Percentiles rank a stretch among this genome's conserved stretches.
These are phyloP conservation scores for Ganoderma multipileum DNA, from an alignment of 1,284 basidiomycete genomes.

Conservation along the genomic window DNA sequence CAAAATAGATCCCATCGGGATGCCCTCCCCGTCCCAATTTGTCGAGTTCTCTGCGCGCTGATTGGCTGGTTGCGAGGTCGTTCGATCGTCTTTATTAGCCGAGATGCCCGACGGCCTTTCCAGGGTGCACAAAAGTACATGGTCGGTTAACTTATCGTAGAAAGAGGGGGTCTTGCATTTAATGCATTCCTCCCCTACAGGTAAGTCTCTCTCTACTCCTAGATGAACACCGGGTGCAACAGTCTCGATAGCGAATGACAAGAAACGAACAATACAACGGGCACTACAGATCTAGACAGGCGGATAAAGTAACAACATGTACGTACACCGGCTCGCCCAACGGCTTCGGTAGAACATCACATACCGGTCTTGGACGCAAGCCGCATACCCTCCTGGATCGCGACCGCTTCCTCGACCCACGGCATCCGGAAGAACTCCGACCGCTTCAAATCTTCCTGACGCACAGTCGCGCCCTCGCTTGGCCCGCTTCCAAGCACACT, in stretches of 20 bases:
- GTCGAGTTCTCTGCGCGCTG: constrained; percentile 8
- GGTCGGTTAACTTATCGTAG: not conserved
- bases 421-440: constrained; percentile 91
- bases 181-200: not conserved
- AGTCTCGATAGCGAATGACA: not conserved
- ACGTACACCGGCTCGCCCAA: not conserved
- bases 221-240: not conserved
- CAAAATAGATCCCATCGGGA: constrained; percentile 33
- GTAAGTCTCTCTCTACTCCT: not conserved
- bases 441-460: constrained; percentile 87
- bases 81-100: constrained; percentile 20
- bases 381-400: constrained; percentile 61
- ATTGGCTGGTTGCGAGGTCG: constrained; percentile 30
- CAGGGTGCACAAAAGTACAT: not conserved
- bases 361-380: constrained; percentile 48
- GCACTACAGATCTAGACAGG: constrained; percentile 5
- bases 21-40: constrained; percentile 26
- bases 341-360: constrained; percentile 13
- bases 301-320: not conserved
- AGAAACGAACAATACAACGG: not conserved
- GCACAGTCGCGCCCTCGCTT: constrained; percentile 79
- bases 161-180: not conserved
- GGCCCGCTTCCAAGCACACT: constrained; percentile 88
- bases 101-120: not conserved
- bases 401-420: constrained; percentile 83